A percentile compares a stretch with the other conserved stretches of the same genome.
Evolutionary conservation across 805 yeast species (phyloP).

Genomic region (Candida corydali): DNA sequence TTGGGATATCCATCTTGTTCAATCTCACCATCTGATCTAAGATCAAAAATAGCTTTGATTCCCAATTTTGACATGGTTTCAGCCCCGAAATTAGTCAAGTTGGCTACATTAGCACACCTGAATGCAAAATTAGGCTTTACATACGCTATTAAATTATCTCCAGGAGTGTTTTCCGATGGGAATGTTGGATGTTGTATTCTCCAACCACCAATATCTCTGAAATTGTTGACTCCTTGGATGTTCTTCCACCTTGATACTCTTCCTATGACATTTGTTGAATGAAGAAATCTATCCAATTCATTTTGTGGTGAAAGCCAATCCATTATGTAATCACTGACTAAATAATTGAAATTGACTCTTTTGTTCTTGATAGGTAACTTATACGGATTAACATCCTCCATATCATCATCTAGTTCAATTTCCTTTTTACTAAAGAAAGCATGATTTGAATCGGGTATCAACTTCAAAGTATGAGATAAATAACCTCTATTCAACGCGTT

Average conservation of each 20-base stretch:
- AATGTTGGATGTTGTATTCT: slow-evolving; percentile 30
- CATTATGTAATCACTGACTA: slow-evolving; percentile 47
- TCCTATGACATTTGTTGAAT: slow-evolving; percentile 30
- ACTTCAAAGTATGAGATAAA: slow-evolving; percentile 42
- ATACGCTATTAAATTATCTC: slow-evolving; percentile 20
- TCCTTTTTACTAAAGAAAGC: slow-evolving; percentile 58
- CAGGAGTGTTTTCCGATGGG: not conserved
- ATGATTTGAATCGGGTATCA: slow-evolving; percentile 75
- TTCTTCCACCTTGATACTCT: slow-evolving; percentile 53
- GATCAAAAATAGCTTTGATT: slow-evolving; percentile 58
- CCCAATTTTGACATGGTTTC: slow-evolving; percentile 37
- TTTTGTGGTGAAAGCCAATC: slow-evolving; percentile 45
- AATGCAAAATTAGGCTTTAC: slow-evolving; percentile 54
- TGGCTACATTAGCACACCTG: slow-evolving; percentile 60
- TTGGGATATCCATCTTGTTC: slow-evolving; percentile 40
- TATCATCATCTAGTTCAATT: slow-evolving; percentile 30
- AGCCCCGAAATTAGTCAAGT: slow-evolving; percentile 50
- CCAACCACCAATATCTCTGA: slow-evolving; percentile 83
- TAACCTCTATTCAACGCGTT: slow-evolving; percentile 54
- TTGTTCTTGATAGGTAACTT: slow-evolving; percentile 42
- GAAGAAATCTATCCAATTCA: slow-evolving; percentile 52
- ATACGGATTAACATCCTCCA: slow-evolving; percentile 31
- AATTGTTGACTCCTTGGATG: slow-evolving; percentile 66
- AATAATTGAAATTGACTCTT: slow-evolving; percentile 55
- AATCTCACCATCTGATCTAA: slow-evolving; percentile 60